These are phyloP conservation scores for Bacidia rubella DNA, from an alignment of 495 filamentous ascomycete genomes.

Conservation along the genomic window DNA sequence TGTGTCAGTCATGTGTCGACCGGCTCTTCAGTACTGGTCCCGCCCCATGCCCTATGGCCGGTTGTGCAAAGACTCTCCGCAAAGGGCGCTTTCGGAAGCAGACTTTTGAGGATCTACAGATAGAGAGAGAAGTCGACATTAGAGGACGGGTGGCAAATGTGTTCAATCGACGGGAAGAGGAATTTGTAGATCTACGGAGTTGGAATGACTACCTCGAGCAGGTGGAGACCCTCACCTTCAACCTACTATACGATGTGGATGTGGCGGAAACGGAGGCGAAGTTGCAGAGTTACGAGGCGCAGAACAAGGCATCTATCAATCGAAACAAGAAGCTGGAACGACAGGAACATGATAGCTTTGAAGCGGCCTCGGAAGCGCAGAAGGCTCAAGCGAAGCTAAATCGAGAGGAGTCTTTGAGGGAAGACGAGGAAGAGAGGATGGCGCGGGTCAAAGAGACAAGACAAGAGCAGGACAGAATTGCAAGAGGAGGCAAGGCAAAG, in stretches of 20 bases:
- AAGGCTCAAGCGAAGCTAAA: slow-evolving; percentile 48
- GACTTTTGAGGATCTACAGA: slow-evolving; percentile 78
- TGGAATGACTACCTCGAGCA: slow-evolving; percentile 94
- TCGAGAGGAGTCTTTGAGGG: slow-evolving; percentile 40
- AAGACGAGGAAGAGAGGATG: slow-evolving; percentile 50
- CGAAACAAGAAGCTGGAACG: slow-evolving; percentile 40
- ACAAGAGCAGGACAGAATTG: slow-evolving; percentile 42
- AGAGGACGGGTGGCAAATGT: slow-evolving; percentile 64
- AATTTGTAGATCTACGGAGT: slow-evolving; percentile 67
- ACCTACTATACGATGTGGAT: slow-evolving; percentile 61
- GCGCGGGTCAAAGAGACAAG: slow-evolving; percentile 45
- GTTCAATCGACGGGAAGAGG: slow-evolving; percentile 81
- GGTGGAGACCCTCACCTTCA: slow-evolving; percentile 81
- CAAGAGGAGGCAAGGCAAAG: slow-evolving; percentile 34
- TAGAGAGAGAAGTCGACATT: slow-evolving; percentile 93
- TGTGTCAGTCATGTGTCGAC: slow-evolving; percentile 91
- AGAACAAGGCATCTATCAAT: slow-evolving; percentile 47
- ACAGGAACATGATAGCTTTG: slow-evolving; percentile 39
- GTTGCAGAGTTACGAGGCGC: slow-evolving; percentile 51
- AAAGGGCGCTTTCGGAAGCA: slow-evolving; percentile 71
- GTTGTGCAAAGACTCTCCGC: slow-evolving; percentile 72
- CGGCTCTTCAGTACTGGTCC: slow-evolving; percentile 86
- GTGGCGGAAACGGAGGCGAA: slow-evolving; percentile 55
- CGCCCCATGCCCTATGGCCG: slow-evolving; percentile 76
- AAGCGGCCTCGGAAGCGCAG: slow-evolving; percentile 53